Conservation (phyloP, 257 asterid species). For the Asclepias syriaca region DNA sequence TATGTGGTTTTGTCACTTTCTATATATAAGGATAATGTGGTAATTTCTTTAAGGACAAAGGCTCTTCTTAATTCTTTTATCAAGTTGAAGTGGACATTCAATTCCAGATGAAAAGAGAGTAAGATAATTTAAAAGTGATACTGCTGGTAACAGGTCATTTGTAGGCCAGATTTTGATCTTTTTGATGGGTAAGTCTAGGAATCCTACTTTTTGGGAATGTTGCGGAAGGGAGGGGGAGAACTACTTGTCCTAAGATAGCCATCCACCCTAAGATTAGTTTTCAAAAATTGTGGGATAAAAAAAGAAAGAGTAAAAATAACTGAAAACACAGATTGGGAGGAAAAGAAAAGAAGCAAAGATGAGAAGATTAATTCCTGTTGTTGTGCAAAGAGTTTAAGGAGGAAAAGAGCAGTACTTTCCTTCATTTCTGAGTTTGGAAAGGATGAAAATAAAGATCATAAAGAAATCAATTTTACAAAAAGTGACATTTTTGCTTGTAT, state of each 20-base stretch:
- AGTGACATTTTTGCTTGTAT: not conserved
- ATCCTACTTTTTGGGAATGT: not conserved
- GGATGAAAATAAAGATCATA: not conserved
- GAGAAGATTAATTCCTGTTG: not conserved
- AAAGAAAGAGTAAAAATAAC: too few relatives aligned
- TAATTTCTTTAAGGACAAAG: too few relatives aligned
- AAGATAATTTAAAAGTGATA: too few relatives aligned
- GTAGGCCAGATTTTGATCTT: not conserved
- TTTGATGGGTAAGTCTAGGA: not conserved
- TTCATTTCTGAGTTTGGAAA: not conserved
- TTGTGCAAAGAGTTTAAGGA: not conserved
- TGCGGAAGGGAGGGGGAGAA: not conserved
- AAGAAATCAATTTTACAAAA: not conserved
- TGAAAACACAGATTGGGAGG: not conserved
- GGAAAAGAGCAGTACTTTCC: not conserved
- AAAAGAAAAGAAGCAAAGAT: not conserved
- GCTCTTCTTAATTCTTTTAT: too few relatives aligned
- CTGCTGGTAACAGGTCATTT: not conserved
- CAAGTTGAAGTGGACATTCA: too few relatives aligned
- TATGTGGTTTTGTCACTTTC: not conserved
- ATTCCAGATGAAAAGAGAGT: too few relatives aligned
- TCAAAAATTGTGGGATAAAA: not conserved
- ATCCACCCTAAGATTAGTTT: not conserved
- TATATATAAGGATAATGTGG: too few relatives aligned
- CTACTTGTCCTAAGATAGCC: not conserved